Evolutionary conservation across 2,329 filamentous ascomycete genomes (phyloP).

Genomic region (Sarocladiaceae sp.): DNA sequence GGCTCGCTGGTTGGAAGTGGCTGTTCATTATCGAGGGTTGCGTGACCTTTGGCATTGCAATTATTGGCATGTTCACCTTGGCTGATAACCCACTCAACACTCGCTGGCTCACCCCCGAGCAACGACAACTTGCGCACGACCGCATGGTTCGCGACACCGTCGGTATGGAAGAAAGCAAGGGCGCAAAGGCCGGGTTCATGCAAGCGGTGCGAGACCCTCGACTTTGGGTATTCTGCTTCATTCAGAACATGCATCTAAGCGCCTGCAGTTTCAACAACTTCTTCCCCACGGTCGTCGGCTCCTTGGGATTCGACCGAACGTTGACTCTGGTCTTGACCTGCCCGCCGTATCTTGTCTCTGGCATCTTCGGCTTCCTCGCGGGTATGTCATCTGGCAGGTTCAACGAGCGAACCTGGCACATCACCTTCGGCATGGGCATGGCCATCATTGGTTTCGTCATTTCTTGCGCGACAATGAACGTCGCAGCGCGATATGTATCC

Average conservation of each 20-base stretch:
- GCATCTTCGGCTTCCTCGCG: conserved; percentile 33
- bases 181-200: conserved; percentile 36
- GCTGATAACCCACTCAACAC: conserved; percentile 38
- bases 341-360: conserved; percentile 43
- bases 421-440: conserved; percentile 50
- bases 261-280: conserved; percentile 41
- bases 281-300: conserved; percentile 21
- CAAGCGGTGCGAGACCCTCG: conserved; percentile 40
- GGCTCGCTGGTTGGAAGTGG: conserved; percentile 58
- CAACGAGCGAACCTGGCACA: conserved; percentile 39
- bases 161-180: conserved; percentile 34
- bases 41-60: conserved; percentile 24
- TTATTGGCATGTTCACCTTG: conserved; percentile 23
- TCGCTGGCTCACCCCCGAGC: conserved; percentile 36
- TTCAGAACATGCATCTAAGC: conserved; percentile 47
- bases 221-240: conserved; percentile 44
- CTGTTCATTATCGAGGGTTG: conserved; percentile 65
- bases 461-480: conserved; percentile 49
- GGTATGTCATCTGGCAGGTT: conserved; percentile 36
- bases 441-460: conserved; percentile 55
- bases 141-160: conserved; percentile 43
- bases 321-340: conserved; percentile 25
- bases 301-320: conserved; percentile 22
- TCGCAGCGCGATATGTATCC: conserved; percentile 36
- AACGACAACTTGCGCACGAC: conserved; percentile 36